Base-by-base conservation (phyloP, 768 basidiomycete species). In the Filobasidium wieringae region DNA sequence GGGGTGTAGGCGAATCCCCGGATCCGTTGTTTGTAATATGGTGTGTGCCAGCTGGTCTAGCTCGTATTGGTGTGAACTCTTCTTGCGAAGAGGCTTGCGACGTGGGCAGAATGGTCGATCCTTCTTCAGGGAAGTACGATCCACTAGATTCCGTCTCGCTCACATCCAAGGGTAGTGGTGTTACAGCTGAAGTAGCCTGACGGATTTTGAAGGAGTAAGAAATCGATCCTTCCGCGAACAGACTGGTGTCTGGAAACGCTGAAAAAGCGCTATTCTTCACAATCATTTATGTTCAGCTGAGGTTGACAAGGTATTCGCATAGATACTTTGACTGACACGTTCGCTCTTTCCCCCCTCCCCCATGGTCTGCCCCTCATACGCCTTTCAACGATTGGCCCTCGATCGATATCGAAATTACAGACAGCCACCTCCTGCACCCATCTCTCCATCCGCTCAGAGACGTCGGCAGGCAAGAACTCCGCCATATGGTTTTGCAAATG, bases 131-230 rank as follows among this genome's bases (percentile, higher is more conserved):
- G 11, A n/a, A 9, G 11, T 9, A 9, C n/a, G 11, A 9, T 9
- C 36, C 36, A 9, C n/a, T 47, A 17, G 19, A 9, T 4, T 14
- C 41, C 24, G 15, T 22, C 9, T 11, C 29, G 1, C 26, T 32
- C 17, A 34, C 43, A 9, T 56, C 40, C 32, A 40, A 17, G 34
- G 55, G 55, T 15, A 52, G 27, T 52, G 53, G 27, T n/a, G n/a
- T n/a, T n/a, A n/a, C n/a, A 6, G 61, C 14, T 0, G 73, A 61
- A 34, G 61, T 64, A 52, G 79, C 77, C 65, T 75, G 70, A 19
- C 87, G 82, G 53, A 93, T 81, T 51, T 90, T 83, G 76, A 93
- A 93, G 0, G 87, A 89, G 72, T 93, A 89, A 1, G 80, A 78
- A 67, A 87, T 83, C 0, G 83, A 82, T 6, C 89, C 89, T 68